Evolutionary conservation across 1,284 basidiomycete genomes (phyloP), one percentile per base, ranked within the genome.

Genomic region (Naganishia sp.): DNA sequence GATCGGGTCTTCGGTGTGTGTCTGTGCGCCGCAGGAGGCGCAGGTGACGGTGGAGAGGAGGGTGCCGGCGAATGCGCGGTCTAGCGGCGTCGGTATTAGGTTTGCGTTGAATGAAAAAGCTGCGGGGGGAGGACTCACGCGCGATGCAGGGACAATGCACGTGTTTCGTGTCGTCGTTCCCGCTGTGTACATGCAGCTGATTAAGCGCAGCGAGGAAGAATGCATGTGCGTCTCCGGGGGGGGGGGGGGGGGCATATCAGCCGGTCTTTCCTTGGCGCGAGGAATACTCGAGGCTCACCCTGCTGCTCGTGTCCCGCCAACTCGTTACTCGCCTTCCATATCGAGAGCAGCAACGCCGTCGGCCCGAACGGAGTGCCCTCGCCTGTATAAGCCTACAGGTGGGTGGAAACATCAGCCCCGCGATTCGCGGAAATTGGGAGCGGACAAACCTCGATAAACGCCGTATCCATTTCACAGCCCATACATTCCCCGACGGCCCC

Each of bases 401-500:
- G 17, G 11, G 35, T 3, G 2, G 6, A n/a, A n/a, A n/a, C n/a
- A 39, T 56, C 43, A 39, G n/a, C 32, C 32, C 18, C 28, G 13
- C 18, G 10, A 35, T 32, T 0, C 28, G 5, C 28, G 28, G 28
- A 28, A 28, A 28, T 28, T 2, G 5, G 28, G 28, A 5, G 5
- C 28, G 28, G 11, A 68, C 77, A 67, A 53, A 91, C 92, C 82
- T 96, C 93, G 28, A 86, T 81, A 76, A 95, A 95, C 6, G 97
- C 84, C 70, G 85, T 87, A 77, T 98, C 94, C 88, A 99, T 89
- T 78, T 97, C 94, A 77, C 94, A 99, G 65, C 89, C 93, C 60
- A 90, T 89, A 78, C 94, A 99, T 41, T 89, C 76, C 35, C 75
- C 77, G 5, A 63, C 41, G 1, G 72, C 71, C 11, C 68, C 69